Conservation (phyloP, 495 filamentous ascomycete genomes). For the Neurospora tetrasperma region DNA sequence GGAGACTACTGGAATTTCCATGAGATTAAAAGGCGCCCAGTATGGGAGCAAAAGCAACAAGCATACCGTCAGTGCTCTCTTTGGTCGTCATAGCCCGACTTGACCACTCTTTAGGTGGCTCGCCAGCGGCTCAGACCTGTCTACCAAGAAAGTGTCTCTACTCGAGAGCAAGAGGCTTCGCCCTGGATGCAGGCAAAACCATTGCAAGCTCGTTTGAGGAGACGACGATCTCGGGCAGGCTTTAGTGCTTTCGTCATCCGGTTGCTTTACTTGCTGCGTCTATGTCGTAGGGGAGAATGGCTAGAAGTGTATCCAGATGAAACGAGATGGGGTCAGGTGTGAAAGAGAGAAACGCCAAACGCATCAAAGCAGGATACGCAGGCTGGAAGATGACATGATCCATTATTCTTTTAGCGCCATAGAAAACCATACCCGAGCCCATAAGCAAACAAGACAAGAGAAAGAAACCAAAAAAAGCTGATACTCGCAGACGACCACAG, state of each 20-base stretch:
- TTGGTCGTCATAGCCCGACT: conserved; percentile 31
- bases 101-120: conserved; percentile 4
- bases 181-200: conserved; percentile 12
- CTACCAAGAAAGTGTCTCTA: conserved; percentile 1
- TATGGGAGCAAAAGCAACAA: not conserved
- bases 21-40: not conserved
- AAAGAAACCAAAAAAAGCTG: not conserved
- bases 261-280: not conserved
- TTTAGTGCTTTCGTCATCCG: conserved; percentile 27
- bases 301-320: fast-evolving
- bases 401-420: not conserved
- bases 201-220: conserved; percentile 12
- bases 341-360: not conserved
- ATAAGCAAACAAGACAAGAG: not conserved
- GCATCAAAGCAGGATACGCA: not conserved
- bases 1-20: not conserved
- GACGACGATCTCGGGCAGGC: conserved; percentile 8
- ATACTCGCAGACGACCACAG: no score
- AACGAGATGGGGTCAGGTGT: not conserved
- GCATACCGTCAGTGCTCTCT: conserved; percentile 43
- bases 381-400: not conserved
- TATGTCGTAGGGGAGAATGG: not conserved
- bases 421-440: not conserved
- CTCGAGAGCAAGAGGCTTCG: conserved; percentile 23
- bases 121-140: conserved; percentile 20